Evolutionary conservation across 2,329 filamentous ascomycete genomes (phyloP), one percentile per base, ranked within the genome.

Genomic region (Chaetomium sp.): DNA sequence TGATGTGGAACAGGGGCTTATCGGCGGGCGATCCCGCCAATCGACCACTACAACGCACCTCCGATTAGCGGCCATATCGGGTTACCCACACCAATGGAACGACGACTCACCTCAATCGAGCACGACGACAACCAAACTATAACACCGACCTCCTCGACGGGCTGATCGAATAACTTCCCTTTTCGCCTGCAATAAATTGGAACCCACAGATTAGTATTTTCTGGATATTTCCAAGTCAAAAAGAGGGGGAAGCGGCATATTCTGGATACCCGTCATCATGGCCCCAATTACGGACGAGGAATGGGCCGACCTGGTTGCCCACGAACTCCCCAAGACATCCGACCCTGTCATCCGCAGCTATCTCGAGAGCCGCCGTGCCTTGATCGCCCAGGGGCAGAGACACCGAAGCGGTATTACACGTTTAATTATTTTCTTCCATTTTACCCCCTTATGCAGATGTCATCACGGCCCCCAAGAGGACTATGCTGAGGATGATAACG

Each of bases 311-410:
- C 68, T 85, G 57, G 69, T 84, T 59, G 69, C 74, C 46, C 69
- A 76, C 57, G 80, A 78, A n/a, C 72, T 87, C 40, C 84, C 84
- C 4, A 70, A 72, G 1, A 71, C 72, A 19, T 74, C 81, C 8
- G 89, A 95, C 64, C 83, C 86, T 0, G 91, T 95, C 69, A 80
- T 96, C 47, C 83, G 89, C 64, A 84, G 92, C 68, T 96, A 95
- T 67, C 74, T 95, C 41, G 72, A 82, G 44, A 89, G 89, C 27
- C 82, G 91, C 50, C 79, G 86, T 64, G 84, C 83, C 33, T 79
- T 97, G 52, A 87, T 96, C 55, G 78, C 78, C 14, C 81, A 95
- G 67, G 94, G 97, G 70, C 86, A 89, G 71, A 87, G 85, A 65
- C 81, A 88, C 66, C 84, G 91, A 57, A 91, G 90, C 69, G 91